Base-by-base conservation (phyloP, 202 grass and related monocot species). In the Schoenoplectus tabernaemontani region DNA sequence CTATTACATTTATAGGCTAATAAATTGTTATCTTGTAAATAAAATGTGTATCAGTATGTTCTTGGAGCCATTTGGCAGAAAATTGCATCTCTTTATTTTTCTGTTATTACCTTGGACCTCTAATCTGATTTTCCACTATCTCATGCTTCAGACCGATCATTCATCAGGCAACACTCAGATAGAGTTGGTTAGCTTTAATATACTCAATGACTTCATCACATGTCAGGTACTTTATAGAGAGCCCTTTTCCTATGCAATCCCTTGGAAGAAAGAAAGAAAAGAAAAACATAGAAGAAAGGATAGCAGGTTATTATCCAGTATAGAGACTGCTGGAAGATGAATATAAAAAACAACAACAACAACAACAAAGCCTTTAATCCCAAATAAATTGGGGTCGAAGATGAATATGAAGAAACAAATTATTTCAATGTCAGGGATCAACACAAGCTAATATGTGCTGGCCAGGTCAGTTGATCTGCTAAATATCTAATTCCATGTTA, bases 151-250 rank as follows among this genome's bases (percentile, higher is more conserved):
- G 4, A 66, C 22, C 17, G 4, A 34, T 65, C 24, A 80, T 13
- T 50, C 22, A 43, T 80, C 78, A 46, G 15, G 59, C 15, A 28
- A 28, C 24, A 86, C 84, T 65, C 57, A 22, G 65, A 84, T 86
- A 94, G 42, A 98, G 80, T 36, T 75, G 80, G 28, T 87, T 86
- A 77, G 90, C 81, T 83, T 79, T 83, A 37, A 98, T 92, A 84
- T 94, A 98, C 24, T 85, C 81, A 11, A 98, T 89, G 33, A 92
- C 91, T 78, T 94, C 91, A 8, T 98, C 95, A 6, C 82, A 84
- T 19, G 69, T 92, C 48, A 98, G 88, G 81, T 98, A 92, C 67
- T 90, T 98, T 64, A 94, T 47, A 3, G 91, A 98, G 10, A 94
- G 83, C 10, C 59, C 44, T 83, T 57, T 87, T 39, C 83, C 85